Evolutionary conservation across 176 grass and related monocot species (phyloP), one percentile per base, ranked within the genome.

Genomic region (Saccharum spontaneum): DNA sequence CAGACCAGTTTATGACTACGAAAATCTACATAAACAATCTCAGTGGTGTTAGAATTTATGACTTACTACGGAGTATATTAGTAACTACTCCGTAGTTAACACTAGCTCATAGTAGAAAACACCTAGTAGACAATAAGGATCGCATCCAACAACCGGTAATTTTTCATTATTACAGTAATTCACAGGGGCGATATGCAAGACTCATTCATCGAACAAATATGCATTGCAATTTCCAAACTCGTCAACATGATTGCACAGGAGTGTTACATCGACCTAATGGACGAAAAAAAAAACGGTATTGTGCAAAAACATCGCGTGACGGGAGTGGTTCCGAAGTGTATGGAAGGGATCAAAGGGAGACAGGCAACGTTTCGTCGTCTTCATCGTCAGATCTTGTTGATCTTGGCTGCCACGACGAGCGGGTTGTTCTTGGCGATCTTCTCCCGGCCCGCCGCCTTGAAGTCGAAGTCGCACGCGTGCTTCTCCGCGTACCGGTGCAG

Each of bases 361-460:
- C 48, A 50, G 48, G 48, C 48, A 14, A 50, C 15, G 48, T 17
- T 50, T 16, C 48, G 3, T 55, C 18, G 52, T 2, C 0, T 18
- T 6, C 18, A 22, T 26, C 22, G 14, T 80, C 82, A 93, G 6
- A 88, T 79, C 85, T 79, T 87, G 62, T 33, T 50, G 54, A 91
- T 68, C 86, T 94, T 89, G 37, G 89, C 23, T 17, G 83, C 69
- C 12, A 67, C 26, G 55, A 94, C 20, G 5, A 84, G 5, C 3
- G 89, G 88, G 83, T 94, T 94, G 49, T 85, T 80, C 83, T 79
- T 61, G 3, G 82, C 83, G 70, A 91, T 77, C 72, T 67, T 34
- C 22, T 90, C 88, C 4, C 73, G 69, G 10, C 37, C 83, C 6
- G 16, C 59, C 45, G 48, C 26, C 89, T 91, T 91, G 76, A 67